Evolutionary conservation across 805 yeast species (phyloP), one percentile per base, ranked within the genome.

Genomic region (Schwanniomyces occidentalis): DNA sequence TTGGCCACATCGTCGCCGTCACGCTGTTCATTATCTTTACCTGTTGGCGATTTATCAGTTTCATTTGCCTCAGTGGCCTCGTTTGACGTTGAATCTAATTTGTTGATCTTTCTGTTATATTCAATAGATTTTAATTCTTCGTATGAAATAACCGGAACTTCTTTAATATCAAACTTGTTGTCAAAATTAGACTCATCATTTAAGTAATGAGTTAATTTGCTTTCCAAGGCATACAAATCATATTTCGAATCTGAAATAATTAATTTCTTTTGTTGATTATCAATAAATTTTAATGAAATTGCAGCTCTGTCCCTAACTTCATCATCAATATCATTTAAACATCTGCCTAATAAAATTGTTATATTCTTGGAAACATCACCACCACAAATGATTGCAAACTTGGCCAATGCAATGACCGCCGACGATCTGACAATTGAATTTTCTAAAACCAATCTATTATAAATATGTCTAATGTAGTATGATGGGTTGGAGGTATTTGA

Each of bases 251-350:
- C 76, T 35, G 90, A 85, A 35, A 80, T 74, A 43, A 90, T 74
- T 47, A 83, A 78, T 33, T 54, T 52, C 38, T 61, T 58, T 33
- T 56, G 52, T 6, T 57, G 47, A 31, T 46, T 52, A 14, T 54
- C 51, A 42, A 86, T 74, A 42, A 89, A 77, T 45, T 78, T 75
- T 54, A 91, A 73, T 2, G 95, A 82, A 48, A 91, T 70, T 2
- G 95, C 85, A 7, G 99, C 97, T 59, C 99, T 82, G 59, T 91
- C 99, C 71, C 99, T 87, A 21, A 93, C 99, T 65, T 91, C 99
- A 63, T 91, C 99, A 59, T 91, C 96, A 28, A 73, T 76, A 61
- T 91, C 99, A 46, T 77, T 85, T 46, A 89, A 75, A 48, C 95
- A 88, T 66, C 97, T 81, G 41, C 74, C 73, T 48, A 93, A 75